Conservation (phyloP, 1,284 basidiomycete genomes). For the Tilletia walkeri region DNA sequence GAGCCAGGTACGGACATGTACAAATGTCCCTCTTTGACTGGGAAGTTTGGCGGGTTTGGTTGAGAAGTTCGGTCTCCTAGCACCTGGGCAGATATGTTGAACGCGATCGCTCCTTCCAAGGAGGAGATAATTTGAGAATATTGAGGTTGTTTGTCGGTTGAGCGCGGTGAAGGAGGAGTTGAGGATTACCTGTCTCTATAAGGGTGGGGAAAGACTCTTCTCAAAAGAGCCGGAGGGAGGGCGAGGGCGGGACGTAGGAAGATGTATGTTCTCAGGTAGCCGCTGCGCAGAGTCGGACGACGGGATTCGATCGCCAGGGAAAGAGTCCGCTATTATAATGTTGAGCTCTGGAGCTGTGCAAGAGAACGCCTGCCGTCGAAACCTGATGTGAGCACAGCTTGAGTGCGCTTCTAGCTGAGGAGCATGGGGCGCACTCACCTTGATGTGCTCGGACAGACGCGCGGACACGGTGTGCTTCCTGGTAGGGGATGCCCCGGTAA, state of each 20-base stretch:
- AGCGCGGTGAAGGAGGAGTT: background rate
- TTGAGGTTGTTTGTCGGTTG: background rate
- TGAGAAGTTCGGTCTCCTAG: background rate
- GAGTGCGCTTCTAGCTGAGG: background rate
- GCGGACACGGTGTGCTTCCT: background rate
- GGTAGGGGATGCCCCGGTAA: background rate
- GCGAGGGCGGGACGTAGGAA: too few species aligned
- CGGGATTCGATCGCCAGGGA: too few species aligned
- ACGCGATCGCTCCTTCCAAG: background rate
- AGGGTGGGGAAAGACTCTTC: background rate
- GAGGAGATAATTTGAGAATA: background rate
- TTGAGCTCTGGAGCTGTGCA: too few species aligned
- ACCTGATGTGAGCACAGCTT: too few species aligned
- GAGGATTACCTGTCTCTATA: background rate
- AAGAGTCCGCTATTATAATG: too few species aligned
- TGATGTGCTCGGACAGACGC: background rate
- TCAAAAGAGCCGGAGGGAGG: too few species aligned
- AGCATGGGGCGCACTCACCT: background rate
- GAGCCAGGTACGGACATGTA: constrained; percentile 14
- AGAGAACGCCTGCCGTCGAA: too few species aligned
- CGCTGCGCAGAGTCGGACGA: too few species aligned
- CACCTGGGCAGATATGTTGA: background rate
- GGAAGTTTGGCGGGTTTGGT: background rate
- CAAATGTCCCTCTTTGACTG: background rate
- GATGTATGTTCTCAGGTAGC: too few species aligned